These are phyloP conservation scores for Lactarius quietus DNA, from an alignment of 768 basidiomycete species.

Conservation along the genomic window DNA sequence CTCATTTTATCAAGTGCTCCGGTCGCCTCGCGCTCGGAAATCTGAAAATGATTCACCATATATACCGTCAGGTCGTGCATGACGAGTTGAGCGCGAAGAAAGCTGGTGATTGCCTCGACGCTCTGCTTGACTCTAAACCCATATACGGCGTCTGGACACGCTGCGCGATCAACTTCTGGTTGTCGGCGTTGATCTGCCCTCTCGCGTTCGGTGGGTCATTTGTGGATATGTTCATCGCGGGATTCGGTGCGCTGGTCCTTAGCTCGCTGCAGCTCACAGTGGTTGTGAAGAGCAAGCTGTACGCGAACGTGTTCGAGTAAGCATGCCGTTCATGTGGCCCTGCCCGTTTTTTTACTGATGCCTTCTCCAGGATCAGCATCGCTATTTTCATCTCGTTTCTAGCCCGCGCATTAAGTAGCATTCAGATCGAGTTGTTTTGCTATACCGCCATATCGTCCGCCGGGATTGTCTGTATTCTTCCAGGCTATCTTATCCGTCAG, in stretches of 20 bases:
- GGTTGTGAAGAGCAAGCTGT: conserved; percentile 69
- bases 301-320: conserved; percentile 89
- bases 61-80: conserved; percentile 85
- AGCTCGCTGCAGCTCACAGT: conserved; percentile 67
- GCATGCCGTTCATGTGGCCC: conserved; percentile 30
- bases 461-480: conserved; percentile 81
- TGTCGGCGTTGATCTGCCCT: conserved; percentile 76
- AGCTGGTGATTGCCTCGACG: conserved; percentile 59
- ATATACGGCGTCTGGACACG: conserved; percentile 61
- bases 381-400: conserved; percentile 76
- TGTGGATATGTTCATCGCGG: conserved; percentile 79
- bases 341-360: neutral
- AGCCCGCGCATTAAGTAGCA: conserved; percentile 78
- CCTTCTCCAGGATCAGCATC: conserved; percentile 59
- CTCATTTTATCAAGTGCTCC: conserved; percentile 77
- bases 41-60: conserved; percentile 75
- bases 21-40: conserved; percentile 76
- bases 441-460: conserved; percentile 87
- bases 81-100: conserved; percentile 82
- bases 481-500: conserved; percentile 79
- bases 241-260: conserved; percentile 61
- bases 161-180: conserved; percentile 61
- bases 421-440: conserved; percentile 71
- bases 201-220: conserved; percentile 82
- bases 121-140: conserved; percentile 58